These are phyloP conservation scores for Umbelopsis sp. DNA, from an alignment of 192 early-diverging fungal genomes.

Conservation along the genomic window DNA sequence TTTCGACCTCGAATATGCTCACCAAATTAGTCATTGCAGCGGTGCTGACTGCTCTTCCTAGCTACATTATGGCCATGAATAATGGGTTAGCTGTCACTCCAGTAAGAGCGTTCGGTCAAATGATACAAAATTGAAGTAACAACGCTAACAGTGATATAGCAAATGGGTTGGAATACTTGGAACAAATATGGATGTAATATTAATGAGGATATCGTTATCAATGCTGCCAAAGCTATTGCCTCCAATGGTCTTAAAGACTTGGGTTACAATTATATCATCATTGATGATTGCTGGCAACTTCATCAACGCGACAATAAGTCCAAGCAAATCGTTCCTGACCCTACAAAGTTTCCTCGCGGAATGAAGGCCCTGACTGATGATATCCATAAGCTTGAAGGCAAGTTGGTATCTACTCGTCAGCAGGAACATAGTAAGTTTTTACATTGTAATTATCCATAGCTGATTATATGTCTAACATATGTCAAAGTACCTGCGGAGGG, in stretches of 20 bases:
- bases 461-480: background rate
- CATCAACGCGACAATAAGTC: slow-evolving; percentile 41
- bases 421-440: slow-evolving; percentile 30
- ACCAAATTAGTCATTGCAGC: background rate
- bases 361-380: slow-evolving; percentile 38
- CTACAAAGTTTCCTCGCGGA: slow-evolving; percentile 53
- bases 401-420: slow-evolving; percentile 46
- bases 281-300: slow-evolving; percentile 64
- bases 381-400: slow-evolving; percentile 46
- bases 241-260: slow-evolving; percentile 40
- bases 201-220: slow-evolving; percentile 50
- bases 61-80: background rate
- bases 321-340: slow-evolving; percentile 37
- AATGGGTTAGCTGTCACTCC: slow-evolving; percentile 22
- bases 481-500: slow-evolving; percentile 50
- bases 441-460: background rate
- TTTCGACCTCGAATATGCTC: background rate
- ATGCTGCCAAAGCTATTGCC: slow-evolving; percentile 51
- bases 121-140: background rate
- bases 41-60: background rate
- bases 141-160: background rate
- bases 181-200: slow-evolving; percentile 55
- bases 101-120: background rate
- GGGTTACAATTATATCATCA: slow-evolving; percentile 58
- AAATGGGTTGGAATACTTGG: slow-evolving; percentile 68